phyloP scores from a whole-genome alignment of 768 basidiomycete species.

The Tulasnella sp. region DNA sequence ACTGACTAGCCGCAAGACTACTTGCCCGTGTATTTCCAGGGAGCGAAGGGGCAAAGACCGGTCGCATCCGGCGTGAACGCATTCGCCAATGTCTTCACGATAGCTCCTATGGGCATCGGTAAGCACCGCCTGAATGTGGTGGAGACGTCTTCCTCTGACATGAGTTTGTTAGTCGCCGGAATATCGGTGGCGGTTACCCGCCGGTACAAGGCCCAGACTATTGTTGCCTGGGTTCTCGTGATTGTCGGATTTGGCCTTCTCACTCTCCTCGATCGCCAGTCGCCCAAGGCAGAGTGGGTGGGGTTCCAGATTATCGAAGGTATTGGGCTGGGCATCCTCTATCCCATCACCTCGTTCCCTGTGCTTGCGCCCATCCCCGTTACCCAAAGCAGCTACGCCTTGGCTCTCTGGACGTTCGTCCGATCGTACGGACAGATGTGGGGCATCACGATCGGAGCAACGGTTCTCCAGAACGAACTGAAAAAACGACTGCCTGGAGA shows the following conservation, averaged over 20 bases:
- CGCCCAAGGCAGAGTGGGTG: conserved; percentile 22
- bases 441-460: conserved; percentile 44
- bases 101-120: conserved; percentile 41
- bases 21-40: conserved; percentile 37
- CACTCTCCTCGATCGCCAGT: conserved; percentile 19
- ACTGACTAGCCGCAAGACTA: conserved; percentile 26
- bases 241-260: conserved; percentile 40
- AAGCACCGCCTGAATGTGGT: not conserved
- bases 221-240: conserved; percentile 39
- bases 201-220: conserved; percentile 41
- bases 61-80: conserved; percentile 40
- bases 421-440: conserved; percentile 33
- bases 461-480: conserved; percentile 52
- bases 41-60: conserved; percentile 40
- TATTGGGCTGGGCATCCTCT: conserved; percentile 20
- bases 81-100: conserved; percentile 40
- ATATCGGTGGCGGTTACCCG: conserved; percentile 24
- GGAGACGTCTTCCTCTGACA: not conserved
- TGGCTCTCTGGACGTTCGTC: conserved; percentile 32
- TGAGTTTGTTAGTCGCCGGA: not conserved
- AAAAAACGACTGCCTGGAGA: conserved; percentile 40
- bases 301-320: conserved; percentile 26
- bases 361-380: conserved; percentile 34
- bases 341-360: conserved; percentile 32
- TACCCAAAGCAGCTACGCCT: conserved; percentile 28